Evolutionary conservation across 2,329 filamentous ascomycete genomes (phyloP).

Genomic region (Meredithiella fracta): DNA sequence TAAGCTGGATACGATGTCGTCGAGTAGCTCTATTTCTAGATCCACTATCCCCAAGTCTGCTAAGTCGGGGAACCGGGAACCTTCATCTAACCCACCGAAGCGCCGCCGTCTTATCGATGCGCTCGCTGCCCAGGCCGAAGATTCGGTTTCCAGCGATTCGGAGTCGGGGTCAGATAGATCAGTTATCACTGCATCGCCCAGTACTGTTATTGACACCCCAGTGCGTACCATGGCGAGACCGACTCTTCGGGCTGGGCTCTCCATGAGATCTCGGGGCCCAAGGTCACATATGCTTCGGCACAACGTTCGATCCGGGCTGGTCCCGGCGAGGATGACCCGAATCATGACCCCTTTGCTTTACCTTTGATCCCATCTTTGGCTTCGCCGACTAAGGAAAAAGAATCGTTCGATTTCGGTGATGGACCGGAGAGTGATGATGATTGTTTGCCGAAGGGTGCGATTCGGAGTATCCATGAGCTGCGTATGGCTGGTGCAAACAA

Average conservation of each 20-base stretch:
- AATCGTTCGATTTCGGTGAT: slow-evolving; percentile 13
- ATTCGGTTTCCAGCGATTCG: slow-evolving; percentile 16
- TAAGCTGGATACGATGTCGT: not conserved
- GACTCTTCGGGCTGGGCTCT: not conserved
- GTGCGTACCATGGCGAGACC: not conserved
- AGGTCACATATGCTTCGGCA: slow-evolving; percentile 24
- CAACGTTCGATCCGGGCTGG: slow-evolving; percentile 17
- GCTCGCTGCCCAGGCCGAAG: slow-evolving; percentile 25
- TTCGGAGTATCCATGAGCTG: slow-evolving; percentile 48
- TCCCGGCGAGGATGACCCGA: slow-evolving; percentile 11
- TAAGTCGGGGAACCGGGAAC: not conserved
- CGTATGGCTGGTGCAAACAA: slow-evolving; percentile 50
- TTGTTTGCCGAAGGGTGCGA: slow-evolving; percentile 29
- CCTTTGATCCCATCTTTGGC: slow-evolving; percentile 8
- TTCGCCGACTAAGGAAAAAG: slow-evolving; percentile 11
- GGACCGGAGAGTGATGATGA: slow-evolving; percentile 25
- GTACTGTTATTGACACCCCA: not conserved
- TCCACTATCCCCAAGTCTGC: not conserved
- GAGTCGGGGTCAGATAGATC: not conserved
- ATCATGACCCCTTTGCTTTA: slow-evolving; percentile 13
- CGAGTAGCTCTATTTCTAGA: not conserved
- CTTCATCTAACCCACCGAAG: slow-evolving; percentile 5
- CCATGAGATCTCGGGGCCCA: slow-evolving; percentile 19
- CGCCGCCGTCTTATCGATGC: slow-evolving; percentile 27
- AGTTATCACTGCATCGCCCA: not conserved